Evolutionary conservation across 2,329 filamentous ascomycete genomes (phyloP), one percentile per base, ranked within the genome.

Genomic region (Aspergillus sp.): DNA sequence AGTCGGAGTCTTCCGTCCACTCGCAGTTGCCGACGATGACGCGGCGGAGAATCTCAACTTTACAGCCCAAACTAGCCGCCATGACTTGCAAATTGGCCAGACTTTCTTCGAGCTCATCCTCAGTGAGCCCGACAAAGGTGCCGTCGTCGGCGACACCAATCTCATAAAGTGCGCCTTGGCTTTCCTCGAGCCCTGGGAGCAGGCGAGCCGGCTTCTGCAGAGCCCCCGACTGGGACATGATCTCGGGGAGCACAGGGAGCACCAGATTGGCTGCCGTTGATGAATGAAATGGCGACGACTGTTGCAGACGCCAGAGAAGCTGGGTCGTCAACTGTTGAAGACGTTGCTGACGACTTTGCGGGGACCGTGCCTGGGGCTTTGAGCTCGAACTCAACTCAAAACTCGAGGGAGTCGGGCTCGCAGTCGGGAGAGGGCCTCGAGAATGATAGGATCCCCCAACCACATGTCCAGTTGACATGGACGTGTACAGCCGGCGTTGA

Each of bases 141-240:
- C 94, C 94, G 73, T 97, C 91, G 69, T 99, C 94, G 24, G 92
- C 88, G 9, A 99, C 91, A 0, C 94, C 94, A 69, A 99, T 95
- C 70, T 99, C 93, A 63, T 99, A 99, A 46, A 97, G 73, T 1
- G 94, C 94, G 4, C 94, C 94, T 60, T 90, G 87, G 14, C 91
- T 96, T 68, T 96, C 92, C 67, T 97, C 93, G 8, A 99, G 76
- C 0, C 94, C 91, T 2, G 92, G 82, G 11, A 85, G 71, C 30
- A 86, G 72, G 46, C 77, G 80, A 40, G 76, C 75, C 7, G 81
- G 80, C 58, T 79, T 77, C 20, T 76, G 74, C 32, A 78, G 78
- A 13, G 75, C 72, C 20, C 76, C 84, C 6, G 91, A 76, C 56
- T 85, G 83, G 7, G 76, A 68, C 8, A 79, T 78, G 49, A 71